Base-by-base conservation (phyloP, 768 basidiomycete genomes). In the Nevesoporus exiguus region DNA sequence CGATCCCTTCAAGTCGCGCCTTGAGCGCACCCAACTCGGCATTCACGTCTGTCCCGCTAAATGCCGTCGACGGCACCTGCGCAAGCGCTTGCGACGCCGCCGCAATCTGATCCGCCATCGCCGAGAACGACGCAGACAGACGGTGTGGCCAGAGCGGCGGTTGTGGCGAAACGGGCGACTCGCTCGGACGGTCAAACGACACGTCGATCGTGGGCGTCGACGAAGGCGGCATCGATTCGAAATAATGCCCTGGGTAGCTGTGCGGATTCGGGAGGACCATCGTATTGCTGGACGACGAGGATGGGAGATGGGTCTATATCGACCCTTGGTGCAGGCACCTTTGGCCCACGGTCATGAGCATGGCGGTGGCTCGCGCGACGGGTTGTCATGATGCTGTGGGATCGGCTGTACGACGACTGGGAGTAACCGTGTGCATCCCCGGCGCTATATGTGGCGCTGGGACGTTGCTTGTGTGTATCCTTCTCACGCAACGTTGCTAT, bases 81-180 rank as follows among this genome's bases (percentile, higher is more conserved):
- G 72, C 66, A 36, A 76, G 67, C 14, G 72, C 73, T 36, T 72
- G 72, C 13, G 73, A 73, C n/a, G 76, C 72, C 1, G 69, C 68
- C n/a, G 65, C 63, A 49, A 77, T 74, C 61, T 77, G 73, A 25
- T 70, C 67, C 4, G 75, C 73, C 61, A 77, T 73, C 24, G 71
- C 65, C 13, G 68, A 64, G 44, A 77, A 73, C 25, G 75, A 75
- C 19, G 69, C 56, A 0, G 74, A 71, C 31, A 77, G 62, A 11
- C 66, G 66, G 49, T 67, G 63, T 1, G 66, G 64, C 74, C 73
- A 74, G 44, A 66, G 54, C 0, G 63, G 57, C 14, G 54, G 52
- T 0, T 49, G 11, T 1, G 42, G 45, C 11, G 50, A 54, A 21
- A 19, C 46, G 15, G 34, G 51, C 2, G 15, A 14, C 45, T 66